Evolutionary conservation across 331 rosid species (phyloP).

Genomic region (Spiraea crenata): DNA sequence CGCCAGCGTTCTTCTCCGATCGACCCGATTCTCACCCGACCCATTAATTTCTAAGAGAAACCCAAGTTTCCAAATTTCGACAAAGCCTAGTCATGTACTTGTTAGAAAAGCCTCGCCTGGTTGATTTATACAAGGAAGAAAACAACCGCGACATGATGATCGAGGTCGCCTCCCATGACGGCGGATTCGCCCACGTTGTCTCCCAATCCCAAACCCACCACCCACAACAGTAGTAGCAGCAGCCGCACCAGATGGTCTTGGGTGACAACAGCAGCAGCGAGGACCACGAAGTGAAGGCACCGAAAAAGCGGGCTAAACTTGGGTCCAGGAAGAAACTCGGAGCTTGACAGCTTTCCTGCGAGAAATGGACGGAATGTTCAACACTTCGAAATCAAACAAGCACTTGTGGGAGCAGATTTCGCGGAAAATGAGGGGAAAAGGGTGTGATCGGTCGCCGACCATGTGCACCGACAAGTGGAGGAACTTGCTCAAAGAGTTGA

Average conservation of each 20-base stretch:
- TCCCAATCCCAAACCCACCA: constrained; percentile 25
- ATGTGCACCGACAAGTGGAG: constrained; percentile 99
- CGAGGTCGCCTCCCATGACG: constrained; percentile 59
- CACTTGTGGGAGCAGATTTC: constrained; percentile 97
- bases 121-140: constrained; percentile 70
- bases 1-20: constrained; percentile 5
- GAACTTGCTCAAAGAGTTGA: constrained; percentile 86
- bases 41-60: not conserved
- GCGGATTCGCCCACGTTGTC: not conserved
- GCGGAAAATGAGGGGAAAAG: constrained; percentile 76
- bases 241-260: constrained; percentile 41
- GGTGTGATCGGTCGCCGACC: constrained; percentile 88
- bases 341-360: constrained; percentile 67
- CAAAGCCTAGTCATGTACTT: constrained; percentile 46
- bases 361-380: constrained; percentile 72
- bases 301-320: constrained; percentile 93
- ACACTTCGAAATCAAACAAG: constrained; percentile 86
- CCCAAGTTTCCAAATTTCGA: not conserved
- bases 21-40: not conserved
- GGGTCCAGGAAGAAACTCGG: constrained; percentile 94
- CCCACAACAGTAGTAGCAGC: not conserved
- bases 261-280: constrained; percentile 74
- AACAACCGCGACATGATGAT: constrained; percentile 70
- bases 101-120: constrained; percentile 69
- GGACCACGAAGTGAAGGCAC: constrained; percentile 81